Conservation (phyloP, 2,329 filamentous ascomycete genomes). For the Colletotrichum karsti region DNA sequence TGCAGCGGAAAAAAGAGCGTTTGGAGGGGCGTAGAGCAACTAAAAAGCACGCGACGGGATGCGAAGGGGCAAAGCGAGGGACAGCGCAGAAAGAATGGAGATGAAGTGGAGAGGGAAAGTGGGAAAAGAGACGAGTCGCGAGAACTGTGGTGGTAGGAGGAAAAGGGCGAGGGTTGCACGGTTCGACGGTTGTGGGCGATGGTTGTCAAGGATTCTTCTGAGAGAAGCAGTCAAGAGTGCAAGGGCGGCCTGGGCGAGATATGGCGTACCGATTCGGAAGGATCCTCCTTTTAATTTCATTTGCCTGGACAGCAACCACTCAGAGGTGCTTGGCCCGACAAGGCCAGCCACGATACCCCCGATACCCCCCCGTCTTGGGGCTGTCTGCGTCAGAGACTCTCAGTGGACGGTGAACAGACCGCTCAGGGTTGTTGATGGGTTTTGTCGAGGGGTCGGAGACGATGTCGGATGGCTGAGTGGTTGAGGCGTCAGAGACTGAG, state of each 20-base stretch:
- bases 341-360: constrained; percentile 16
- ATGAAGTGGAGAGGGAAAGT: constrained; percentile 24
- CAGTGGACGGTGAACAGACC: constrained; percentile 5
- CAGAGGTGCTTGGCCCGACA: background rate
- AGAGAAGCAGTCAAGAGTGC: background rate
- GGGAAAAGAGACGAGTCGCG: constrained; percentile 18
- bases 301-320: constrained; percentile 17
- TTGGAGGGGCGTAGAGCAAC: constrained; percentile 21
- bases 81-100: constrained; percentile 27
- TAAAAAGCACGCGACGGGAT: constrained; percentile 24
- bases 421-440: background rate
- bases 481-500: background rate
- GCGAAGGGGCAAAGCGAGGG: constrained; percentile 13
- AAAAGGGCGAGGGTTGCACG: constrained; percentile 10
- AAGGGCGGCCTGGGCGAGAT: background rate
- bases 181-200: background rate
- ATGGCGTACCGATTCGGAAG: constrained; percentile 22
- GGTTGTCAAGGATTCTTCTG: too few species aligned
- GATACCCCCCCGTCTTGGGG: constrained; percentile 6
- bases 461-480: background rate
- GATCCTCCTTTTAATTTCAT: constrained; percentile 30
- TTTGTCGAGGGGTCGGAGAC: background rate
- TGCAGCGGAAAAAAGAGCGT: constrained; percentile 12
- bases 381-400: background rate
- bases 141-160: background rate